Evolutionary conservation across 2,329 filamentous ascomycete genomes (phyloP).

Genomic region (Neonectria punicea): DNA sequence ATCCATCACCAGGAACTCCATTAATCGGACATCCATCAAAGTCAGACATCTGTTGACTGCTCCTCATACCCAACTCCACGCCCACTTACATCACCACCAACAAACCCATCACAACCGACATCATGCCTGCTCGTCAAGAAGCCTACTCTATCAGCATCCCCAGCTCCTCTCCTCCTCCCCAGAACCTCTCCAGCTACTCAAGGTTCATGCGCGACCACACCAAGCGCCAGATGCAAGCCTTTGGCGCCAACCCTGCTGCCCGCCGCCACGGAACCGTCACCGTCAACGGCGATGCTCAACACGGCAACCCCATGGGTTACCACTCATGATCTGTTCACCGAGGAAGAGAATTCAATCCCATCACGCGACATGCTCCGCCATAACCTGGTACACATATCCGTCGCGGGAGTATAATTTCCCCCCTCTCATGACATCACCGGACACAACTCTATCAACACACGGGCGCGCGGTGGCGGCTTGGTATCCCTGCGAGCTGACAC

Average conservation of each 20-base stretch:
- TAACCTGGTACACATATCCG: background rate
- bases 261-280: conserved; percentile 37
- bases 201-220: conserved; percentile 73
- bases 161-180: conserved; percentile 52
- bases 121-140: conserved; percentile 55
- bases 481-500: background rate
- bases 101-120: conserved; percentile 28
- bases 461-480: background rate
- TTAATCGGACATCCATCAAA: background rate
- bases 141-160: conserved; percentile 50
- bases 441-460: background rate
- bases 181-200: conserved; percentile 66
- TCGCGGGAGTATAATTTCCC: background rate
- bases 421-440: conserved; percentile 16
- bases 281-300: conserved; percentile 36
- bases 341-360: background rate
- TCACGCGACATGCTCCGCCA: background rate
- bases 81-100: background rate
- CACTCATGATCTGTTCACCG: conserved; percentile 12
- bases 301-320: conserved; percentile 30
- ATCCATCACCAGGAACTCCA: background rate
- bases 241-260: conserved; percentile 45
- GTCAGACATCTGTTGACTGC: background rate
- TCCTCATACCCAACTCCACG: background rate
- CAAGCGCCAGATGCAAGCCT: conserved; percentile 71